phyloP scores from a whole-genome alignment of 169 alveolate genomes.

The Cardiosporidium cionae region DNA sequence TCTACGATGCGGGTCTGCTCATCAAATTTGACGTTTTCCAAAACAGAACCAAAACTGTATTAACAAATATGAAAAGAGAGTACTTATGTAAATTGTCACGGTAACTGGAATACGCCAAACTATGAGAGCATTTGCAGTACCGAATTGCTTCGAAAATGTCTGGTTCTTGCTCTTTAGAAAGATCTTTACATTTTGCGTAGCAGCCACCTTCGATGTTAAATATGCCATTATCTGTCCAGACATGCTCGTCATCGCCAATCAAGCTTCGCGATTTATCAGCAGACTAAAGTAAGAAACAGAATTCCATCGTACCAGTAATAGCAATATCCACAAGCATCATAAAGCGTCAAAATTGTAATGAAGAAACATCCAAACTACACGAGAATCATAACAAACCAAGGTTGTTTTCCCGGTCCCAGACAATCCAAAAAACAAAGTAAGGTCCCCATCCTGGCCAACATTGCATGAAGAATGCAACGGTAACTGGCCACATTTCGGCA shows the following conservation, averaged over 20 bases:
- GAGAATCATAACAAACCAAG: slow-evolving; percentile 45
- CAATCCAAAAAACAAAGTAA: slow-evolving; percentile 90
- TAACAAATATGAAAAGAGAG: background rate
- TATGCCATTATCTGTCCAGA: slow-evolving; percentile 89
- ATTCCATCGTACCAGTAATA: no score
- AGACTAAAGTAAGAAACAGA: slow-evolving; percentile 40
- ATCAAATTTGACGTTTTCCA: slow-evolving; percentile 80
- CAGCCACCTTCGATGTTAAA: slow-evolving; percentile 97
- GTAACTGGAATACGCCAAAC: slow-evolving; percentile 10
- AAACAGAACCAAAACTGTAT: slow-evolving; percentile 45
- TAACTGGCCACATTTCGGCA: slow-evolving; percentile 82
- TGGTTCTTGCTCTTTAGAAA: slow-evolving; percentile 79
- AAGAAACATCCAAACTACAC: no score
- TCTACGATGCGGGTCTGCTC: slow-evolving; percentile 75
- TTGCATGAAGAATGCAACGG: slow-evolving; percentile 95
- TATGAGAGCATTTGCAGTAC: no score
- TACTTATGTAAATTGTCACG: background rate
- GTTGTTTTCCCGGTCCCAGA: slow-evolving; percentile 97
- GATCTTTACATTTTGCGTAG: slow-evolving; percentile 49
- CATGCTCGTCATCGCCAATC: slow-evolving; percentile 96
- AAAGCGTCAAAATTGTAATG: no score
- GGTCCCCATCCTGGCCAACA: slow-evolving; percentile 82
- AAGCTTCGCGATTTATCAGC: slow-evolving; percentile 87
- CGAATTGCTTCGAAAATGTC: slow-evolving; percentile 85
- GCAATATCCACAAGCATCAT: no score